phyloP scores from a whole-genome alignment of 495 filamentous ascomycete species.

The Sporormia fimetaria region DNA sequence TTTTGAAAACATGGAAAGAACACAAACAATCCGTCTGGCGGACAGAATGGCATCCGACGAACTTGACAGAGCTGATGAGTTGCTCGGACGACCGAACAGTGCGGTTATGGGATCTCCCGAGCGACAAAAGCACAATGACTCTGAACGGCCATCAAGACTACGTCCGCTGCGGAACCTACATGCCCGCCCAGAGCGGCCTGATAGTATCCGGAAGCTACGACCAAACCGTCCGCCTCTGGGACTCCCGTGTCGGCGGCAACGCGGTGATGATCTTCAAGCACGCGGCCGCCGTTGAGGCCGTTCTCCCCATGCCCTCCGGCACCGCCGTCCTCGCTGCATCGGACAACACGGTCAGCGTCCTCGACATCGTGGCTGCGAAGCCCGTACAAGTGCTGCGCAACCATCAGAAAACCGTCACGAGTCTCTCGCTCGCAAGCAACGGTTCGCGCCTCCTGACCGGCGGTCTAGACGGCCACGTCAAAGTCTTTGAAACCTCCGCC shows the following conservation, averaged over 20 bases:
- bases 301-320: constrained; percentile 73
- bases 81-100: constrained; percentile 85
- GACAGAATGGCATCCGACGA: constrained; percentile 74
- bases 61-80: constrained; percentile 74
- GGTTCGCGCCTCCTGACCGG: constrained; percentile 72
- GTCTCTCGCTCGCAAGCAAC: constrained; percentile 64
- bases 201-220: constrained; percentile 88
- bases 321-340: constrained; percentile 77
- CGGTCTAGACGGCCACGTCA: constrained; percentile 88
- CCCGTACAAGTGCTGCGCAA: constrained; percentile 75
- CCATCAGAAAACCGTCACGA: constrained; percentile 95
- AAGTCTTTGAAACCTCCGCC: constrained; percentile 78
- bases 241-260: constrained; percentile 49
- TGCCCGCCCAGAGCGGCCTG: constrained; percentile 65
- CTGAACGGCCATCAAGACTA: constrained; percentile 92
- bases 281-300: constrained; percentile 69
- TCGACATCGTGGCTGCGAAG: constrained; percentile 86
- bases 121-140: constrained; percentile 56
- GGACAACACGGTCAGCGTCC: constrained; percentile 81
- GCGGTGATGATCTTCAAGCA: constrained; percentile 75
- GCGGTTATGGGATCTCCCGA: constrained; percentile 84
- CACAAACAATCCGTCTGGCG: constrained; percentile 94
- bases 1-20: constrained; percentile 89
- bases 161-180: constrained; percentile 72
- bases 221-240: constrained; percentile 86